Conservation (phyloP, 441 rosid genomes). For the Euphorbia celastroides region DNA sequence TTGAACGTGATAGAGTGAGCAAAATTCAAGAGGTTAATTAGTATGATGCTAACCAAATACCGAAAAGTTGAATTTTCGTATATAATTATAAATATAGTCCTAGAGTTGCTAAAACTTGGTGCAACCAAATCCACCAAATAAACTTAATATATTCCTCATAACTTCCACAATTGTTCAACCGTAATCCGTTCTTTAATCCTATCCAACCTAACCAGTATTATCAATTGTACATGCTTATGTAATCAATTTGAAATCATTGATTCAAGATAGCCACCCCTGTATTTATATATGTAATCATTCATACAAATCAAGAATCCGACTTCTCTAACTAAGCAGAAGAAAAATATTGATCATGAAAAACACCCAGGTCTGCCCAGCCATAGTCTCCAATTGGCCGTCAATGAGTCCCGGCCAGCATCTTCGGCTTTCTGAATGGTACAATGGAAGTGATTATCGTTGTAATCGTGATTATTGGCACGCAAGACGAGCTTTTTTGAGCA, state of each 20-base stretch:
- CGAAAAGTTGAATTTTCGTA: background rate
- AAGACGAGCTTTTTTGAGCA: slow-evolving; percentile 41
- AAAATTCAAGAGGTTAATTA: too few species aligned
- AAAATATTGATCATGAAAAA: slow-evolving; percentile 13
- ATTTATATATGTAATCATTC: background rate
- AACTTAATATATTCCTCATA: slow-evolving; percentile 5
- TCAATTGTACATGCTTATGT: background rate
- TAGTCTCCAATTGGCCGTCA: slow-evolving; percentile 12
- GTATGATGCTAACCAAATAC: background rate
- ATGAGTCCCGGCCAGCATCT: slow-evolving; percentile 1
- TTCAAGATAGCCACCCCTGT: background rate
- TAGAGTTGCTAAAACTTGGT: slow-evolving; percentile 22
- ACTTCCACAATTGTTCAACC: slow-evolving; percentile 28
- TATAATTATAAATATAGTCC: background rate
- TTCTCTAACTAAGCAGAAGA: background rate
- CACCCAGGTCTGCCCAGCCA: slow-evolving; percentile 23
- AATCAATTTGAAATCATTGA: background rate
- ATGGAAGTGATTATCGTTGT: slow-evolving; percentile 20
- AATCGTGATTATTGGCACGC: slow-evolving; percentile 36
- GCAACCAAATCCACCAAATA: slow-evolving; percentile 34
- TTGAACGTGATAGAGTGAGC: too few species aligned
- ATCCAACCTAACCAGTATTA: background rate
- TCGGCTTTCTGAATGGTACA: slow-evolving; percentile 8
- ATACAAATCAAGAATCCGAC: background rate
- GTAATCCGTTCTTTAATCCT: background rate